A percentile compares a stretch with the other conserved stretches of the same genome.
These are phyloP conservation scores for Plantago lanceolata DNA, from an alignment of 305 asterid species.

Conservation along the genomic window DNA sequence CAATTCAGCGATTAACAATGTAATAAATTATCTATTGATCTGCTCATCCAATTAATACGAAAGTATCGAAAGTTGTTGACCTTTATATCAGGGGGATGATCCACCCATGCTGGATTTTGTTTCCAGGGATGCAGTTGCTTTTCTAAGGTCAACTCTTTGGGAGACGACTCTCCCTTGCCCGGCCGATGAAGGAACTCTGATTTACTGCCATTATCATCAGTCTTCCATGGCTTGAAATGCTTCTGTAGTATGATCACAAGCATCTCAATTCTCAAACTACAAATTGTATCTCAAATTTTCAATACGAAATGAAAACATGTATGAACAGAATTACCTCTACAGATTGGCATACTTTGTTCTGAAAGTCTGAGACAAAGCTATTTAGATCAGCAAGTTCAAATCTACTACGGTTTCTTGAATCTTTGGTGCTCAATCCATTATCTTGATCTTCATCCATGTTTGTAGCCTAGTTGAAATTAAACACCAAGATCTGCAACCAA, in stretches of 20 bases:
- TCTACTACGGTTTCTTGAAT: slow-evolving; percentile 21
- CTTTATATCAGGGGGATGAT: slow-evolving; percentile 62
- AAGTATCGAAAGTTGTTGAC: no score
- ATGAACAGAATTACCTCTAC: slow-evolving; percentile 53
- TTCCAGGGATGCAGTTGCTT: slow-evolving; percentile 74
- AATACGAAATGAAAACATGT: slow-evolving; percentile 20
- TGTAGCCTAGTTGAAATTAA: no score
- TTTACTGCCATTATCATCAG: slow-evolving; percentile 20
- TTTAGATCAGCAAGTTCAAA: slow-evolving; percentile 29
- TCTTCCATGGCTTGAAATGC: slow-evolving; percentile 34
- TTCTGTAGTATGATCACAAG: slow-evolving; percentile 30
- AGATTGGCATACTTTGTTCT: slow-evolving; percentile 36
- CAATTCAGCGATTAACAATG: no score
- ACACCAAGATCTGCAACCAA: no score
- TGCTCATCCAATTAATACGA: no score
- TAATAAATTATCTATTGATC: no score
- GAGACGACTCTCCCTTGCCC: slow-evolving; percentile 28
- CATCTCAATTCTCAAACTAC: background rate
- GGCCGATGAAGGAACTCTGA: slow-evolving; percentile 21
- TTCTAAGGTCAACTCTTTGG: slow-evolving; percentile 41
- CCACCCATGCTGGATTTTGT: slow-evolving; percentile 66
- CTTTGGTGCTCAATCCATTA: slow-evolving; percentile 17
- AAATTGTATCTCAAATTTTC: background rate
- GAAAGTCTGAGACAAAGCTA: slow-evolving; percentile 38
- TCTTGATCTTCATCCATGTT: slow-evolving; percentile 25